These are phyloP conservation scores for Tillandsia fasciculata DNA, from an alignment of 176 grass and related monocot genomes.

Conservation along the genomic window DNA sequence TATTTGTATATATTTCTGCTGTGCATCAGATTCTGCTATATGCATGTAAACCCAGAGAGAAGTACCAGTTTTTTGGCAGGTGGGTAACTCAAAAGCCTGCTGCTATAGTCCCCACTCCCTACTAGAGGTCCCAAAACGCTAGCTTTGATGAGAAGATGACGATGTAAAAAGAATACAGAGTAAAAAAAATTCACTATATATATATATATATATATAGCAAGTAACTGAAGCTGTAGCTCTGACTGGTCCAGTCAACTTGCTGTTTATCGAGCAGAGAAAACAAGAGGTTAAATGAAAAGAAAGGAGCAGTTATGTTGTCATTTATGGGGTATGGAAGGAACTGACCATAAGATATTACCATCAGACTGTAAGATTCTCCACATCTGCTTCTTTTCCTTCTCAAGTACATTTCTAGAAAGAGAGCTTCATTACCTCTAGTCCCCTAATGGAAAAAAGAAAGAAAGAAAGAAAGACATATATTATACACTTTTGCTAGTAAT, in stretches of 20 bases:
- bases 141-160: conserved; percentile 18
- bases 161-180: conserved; percentile 8
- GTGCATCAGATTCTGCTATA: not conserved
- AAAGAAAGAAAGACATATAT: not conserved
- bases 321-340: conserved; percentile 31
- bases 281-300: conserved; percentile 1
- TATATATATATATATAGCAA: not conserved
- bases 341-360: conserved; percentile 40
- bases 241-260: not conserved
- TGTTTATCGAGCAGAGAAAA: not conserved
- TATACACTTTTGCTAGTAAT: conserved; percentile 22
- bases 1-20: not conserved
- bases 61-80: conserved; percentile 33
- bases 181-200: not conserved
- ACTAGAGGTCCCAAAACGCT: conserved; percentile 22
- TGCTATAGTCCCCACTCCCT: conserved; percentile 17
- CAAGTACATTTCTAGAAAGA: conserved; percentile 54
- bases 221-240: not conserved
- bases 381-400: conserved; percentile 19
- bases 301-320: conserved; percentile 19
- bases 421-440: conserved; percentile 12
- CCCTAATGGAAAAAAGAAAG: conserved; percentile 25
- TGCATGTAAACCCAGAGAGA: conserved; percentile 9
- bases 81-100: conserved; percentile 33
- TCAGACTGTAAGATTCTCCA: conserved; percentile 25